Base-by-base conservation (phyloP, 208 protist genomes). In the Trypanosoma conorhini region DNA sequence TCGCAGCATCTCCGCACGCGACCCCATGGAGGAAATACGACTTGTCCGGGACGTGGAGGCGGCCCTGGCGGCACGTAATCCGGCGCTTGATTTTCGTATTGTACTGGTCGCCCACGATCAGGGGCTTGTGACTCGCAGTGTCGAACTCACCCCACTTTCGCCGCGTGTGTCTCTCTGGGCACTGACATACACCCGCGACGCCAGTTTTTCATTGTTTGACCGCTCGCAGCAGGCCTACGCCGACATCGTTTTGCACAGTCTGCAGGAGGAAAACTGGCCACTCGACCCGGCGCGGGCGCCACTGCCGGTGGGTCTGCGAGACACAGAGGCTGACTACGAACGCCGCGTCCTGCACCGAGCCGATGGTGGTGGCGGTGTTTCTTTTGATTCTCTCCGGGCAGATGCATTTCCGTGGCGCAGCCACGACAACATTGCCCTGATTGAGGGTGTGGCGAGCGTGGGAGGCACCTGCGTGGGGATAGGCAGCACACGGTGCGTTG, bases 71-170 rank as follows among this genome's bases (percentile, higher is more conserved):
- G 51, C 48, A 26, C 86, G 81, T 61, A 88, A 82, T 72, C 82
- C 82, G 0, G 13, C 22, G 3, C 62, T 89, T 1, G 76, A 88
- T 63, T 91, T 88, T 51, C 76, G 77, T 4, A 59, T 92, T 13
- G 84, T 94, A 5, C 64, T 87, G 65, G 85, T 92, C 71, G 79
- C 83, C 61, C 85, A 90, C 64, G 85, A 94, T 48, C 82, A 89
- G 40, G 86, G 82, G 0, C 68, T 92, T 5, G 61, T 60, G 9
- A 73, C 66, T 21, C 55, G 52, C 54, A 79, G 80, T 26, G 82
- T 87, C 10, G 72, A 85, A 66, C 82, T 92, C 3, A 67, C 73
- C 8, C 71, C 75, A 5, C 74, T 90, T n/a, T 90, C 82, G 4
- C 67, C 77, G 21, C 74, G 82, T 42, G 68, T 76, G 30, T 65